phyloP scores from a whole-genome alignment of 1,284 basidiomycete species.

The Tremellales sp. region DNA sequence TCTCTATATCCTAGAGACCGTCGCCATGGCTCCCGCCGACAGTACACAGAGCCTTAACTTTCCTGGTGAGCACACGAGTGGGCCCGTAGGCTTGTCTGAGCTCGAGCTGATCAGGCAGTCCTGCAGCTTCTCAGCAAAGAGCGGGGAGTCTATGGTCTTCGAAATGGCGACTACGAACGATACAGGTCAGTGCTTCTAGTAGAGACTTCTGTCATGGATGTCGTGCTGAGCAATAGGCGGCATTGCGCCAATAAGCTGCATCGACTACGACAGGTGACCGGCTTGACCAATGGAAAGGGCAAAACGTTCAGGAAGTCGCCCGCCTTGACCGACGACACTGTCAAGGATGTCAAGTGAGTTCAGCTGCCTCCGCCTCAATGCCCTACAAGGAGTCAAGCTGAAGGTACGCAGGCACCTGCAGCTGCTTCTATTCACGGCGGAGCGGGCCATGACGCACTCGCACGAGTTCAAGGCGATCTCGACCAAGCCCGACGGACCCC shows the following conservation, averaged over 20 bases:
- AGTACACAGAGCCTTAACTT: too few relatives aligned
- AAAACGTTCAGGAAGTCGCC: constrained; percentile 81
- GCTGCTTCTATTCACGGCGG: constrained; percentile 78
- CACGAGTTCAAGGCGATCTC: constrained; percentile 63
- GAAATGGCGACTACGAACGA: constrained; percentile 79
- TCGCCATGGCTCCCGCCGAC: background rate
- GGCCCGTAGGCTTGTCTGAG: background rate
- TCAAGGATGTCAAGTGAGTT: constrained; percentile 76
- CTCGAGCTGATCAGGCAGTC: constrained; percentile 51
- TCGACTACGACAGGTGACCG: constrained; percentile 74
- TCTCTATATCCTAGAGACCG: too few relatives aligned
- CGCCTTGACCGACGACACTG: constrained; percentile 58
- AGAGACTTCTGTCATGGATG: background rate
- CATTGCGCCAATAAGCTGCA: constrained; percentile 89
- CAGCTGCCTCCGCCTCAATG: background rate
- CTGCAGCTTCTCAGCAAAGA: constrained; percentile 82
- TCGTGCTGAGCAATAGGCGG: constrained; percentile 54
- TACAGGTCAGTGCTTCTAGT: constrained; percentile 58
- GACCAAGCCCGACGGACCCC: constrained; percentile 23
- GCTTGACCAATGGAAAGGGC: constrained; percentile 82
- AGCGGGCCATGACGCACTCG: constrained; percentile 86
- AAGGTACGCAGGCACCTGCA: constrained; percentile 56
- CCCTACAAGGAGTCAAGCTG: background rate
- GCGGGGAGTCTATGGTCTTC: constrained; percentile 81
- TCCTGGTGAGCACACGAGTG: too few relatives aligned